Evolutionary conservation across 1,284 basidiomycete genomes (phyloP).

Genomic region (Microbotryum scabiosae): DNA sequence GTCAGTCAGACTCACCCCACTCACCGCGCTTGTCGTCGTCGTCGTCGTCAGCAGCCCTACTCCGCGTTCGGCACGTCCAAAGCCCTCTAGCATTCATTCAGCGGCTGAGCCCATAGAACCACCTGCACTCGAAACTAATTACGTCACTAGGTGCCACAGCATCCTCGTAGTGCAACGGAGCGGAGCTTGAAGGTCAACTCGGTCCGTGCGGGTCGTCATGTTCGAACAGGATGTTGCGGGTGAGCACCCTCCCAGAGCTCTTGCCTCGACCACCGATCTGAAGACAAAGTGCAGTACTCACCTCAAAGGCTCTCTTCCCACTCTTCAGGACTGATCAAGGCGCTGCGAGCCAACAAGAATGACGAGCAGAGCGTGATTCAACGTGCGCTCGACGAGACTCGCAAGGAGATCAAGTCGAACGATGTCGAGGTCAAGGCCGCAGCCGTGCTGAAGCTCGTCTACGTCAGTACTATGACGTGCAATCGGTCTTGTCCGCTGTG

Average conservation of each 20-base stretch:
- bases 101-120: no score
- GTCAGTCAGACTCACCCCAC: no score
- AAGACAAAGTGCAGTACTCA: background rate
- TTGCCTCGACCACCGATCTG: no score
- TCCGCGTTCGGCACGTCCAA: no score
- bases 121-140: no score
- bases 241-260: background rate
- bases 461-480: slow-evolving; percentile 53
- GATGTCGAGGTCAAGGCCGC: slow-evolving; percentile 96
- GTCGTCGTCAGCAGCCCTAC: no score
- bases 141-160: no score
- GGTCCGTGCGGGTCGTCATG: slow-evolving; percentile 2
- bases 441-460: slow-evolving; percentile 91
- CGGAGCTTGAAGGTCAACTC: no score
- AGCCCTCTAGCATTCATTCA: no score
- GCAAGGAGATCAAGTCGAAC: slow-evolving; percentile 79
- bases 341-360: slow-evolving; percentile 39
- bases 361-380: slow-evolving; percentile 44
- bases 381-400: slow-evolving; percentile 58
- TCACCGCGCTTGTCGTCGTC: no score
- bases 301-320: background rate
- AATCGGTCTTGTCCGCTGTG: background rate
- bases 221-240: slow-evolving; percentile 29
- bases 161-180: no score
- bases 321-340: slow-evolving; percentile 33